A percentile compares a stretch with the other conserved stretches of the same genome.
phyloP scores from a whole-genome alignment of 2,329 filamentous ascomycete genomes.

The Amylocarpus encephaloides region DNA sequence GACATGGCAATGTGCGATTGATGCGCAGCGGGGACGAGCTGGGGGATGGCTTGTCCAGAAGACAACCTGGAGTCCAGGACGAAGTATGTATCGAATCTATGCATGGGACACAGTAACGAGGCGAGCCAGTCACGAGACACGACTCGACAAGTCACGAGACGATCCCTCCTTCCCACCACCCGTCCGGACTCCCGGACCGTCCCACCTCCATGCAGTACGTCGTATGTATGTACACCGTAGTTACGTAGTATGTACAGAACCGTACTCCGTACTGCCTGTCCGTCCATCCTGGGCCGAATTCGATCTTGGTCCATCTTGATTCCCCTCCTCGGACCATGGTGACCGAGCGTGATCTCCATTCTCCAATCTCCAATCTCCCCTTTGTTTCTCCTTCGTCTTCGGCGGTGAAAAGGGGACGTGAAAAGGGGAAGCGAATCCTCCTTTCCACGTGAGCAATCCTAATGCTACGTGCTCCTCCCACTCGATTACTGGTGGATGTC shows the following conservation, averaged over 20 bases:
- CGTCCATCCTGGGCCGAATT: neutral
- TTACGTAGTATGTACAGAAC: no score
- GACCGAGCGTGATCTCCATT: neutral
- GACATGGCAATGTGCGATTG: constrained; percentile 12
- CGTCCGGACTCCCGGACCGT: neutral
- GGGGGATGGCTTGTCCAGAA: constrained; percentile 2
- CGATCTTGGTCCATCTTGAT: neutral
- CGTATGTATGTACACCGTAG: no score
- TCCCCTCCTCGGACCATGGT: neutral
- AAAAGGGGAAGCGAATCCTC: no score
- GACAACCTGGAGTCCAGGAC: neutral
- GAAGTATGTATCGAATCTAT: constrained; percentile 5
- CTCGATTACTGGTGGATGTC: no score
- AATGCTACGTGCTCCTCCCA: no score
- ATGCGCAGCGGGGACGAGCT: constrained; percentile 12
- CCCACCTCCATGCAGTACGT: no score
- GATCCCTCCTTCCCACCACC: neutral
- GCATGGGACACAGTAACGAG: neutral
- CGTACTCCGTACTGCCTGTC: neutral
- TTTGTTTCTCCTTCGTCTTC: no score
- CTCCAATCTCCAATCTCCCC: no score
- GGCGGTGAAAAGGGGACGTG: no score
- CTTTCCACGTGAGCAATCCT: no score
- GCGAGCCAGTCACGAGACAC: neutral
- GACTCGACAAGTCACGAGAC: neutral